These are phyloP conservation scores for Heritiera littoralis DNA, from an alignment of 345 rosid genomes.

Conservation along the genomic window DNA sequence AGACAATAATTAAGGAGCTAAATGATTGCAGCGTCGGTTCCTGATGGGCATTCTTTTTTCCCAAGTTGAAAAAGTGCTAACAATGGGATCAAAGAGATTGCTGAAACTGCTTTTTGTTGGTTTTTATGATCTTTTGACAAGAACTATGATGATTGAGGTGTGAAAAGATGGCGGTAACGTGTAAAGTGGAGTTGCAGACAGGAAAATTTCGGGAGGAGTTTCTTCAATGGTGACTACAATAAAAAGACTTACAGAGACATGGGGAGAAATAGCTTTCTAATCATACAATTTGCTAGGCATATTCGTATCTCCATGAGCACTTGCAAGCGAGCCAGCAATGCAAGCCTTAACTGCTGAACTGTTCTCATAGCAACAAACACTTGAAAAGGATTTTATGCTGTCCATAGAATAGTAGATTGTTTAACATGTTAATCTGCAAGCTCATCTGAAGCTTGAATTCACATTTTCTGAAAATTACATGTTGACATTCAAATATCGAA, in stretches of 20 bases:
- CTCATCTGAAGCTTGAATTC: not conserved
- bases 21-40: slow-evolving; percentile 18
- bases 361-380: not conserved
- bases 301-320: not conserved
- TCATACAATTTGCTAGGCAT: too few relatives aligned
- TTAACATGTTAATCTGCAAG: not conserved
- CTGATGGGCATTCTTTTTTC: not conserved
- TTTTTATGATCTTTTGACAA: not conserved
- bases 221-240: not conserved
- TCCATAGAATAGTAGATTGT: not conserved
- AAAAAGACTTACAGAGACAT: not conserved
- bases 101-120: not conserved
- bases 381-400: not conserved
- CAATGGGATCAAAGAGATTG: not conserved
- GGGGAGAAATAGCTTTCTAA: not conserved
- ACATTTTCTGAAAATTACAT: not conserved
- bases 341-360: not conserved
- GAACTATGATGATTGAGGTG: slow-evolving; percentile 2
- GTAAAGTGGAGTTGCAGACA: slow-evolving; percentile 12
- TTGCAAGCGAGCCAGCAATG: not conserved
- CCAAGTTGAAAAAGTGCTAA: not conserved
- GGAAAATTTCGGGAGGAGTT: not conserved
- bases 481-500: not conserved
- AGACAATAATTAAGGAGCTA: slow-evolving; percentile 53
- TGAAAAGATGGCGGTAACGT: not conserved